Evolutionary conservation across 2,329 filamentous ascomycete species (phyloP), one percentile per base, ranked within the genome.

Genomic region (Proliferodiscus dingleyae): DNA sequence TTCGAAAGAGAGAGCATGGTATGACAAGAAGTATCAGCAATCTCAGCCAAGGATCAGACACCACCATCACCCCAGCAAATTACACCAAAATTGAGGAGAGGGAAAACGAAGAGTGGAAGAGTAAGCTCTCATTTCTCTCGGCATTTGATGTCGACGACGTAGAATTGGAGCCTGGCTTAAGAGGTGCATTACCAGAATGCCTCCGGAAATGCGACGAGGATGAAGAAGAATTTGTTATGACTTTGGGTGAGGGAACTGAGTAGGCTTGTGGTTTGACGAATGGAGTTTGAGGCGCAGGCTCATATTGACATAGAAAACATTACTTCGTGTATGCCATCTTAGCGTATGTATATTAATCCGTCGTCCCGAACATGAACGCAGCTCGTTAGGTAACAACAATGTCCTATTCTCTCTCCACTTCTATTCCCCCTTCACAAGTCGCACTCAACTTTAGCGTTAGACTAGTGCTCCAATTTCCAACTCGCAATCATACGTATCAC

Each of bases 121-220:
- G 66, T 37, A 70, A 68, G 19, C 75, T 78, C 0, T 69, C 72
- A 2, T 81, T 82, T 55, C 64, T 80, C 36, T 74, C 72, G 11
- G 78, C 82, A 18, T 83, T 83, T 56, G 73, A 80, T 19, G 62
- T 63, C 3, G 68, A 70, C 18, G 70, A 71, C 3, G 71, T 74
- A 5, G 68, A 72, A n/a, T 39, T 56, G 30, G 59, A 61, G 37
- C 51, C 52, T 5, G 55, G 54, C 4, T 45, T 64, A 15, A 49
- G 55, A 33, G 59, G 59, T 15, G 46, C 37, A 3, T 43, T 63
- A 28, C 57, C 58, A 10, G 54, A 63, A 16, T 58, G 52, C 61
- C 39, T 57, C 58, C 60, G 46, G 61, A 68, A 42, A 19, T 50
- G 46, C 26, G 57, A 60, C 11, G 71, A 72, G 3, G 68, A 76